Percentiles rank a stretch among this genome's conserved stretches.
Evolutionary conservation across 2,329 filamentous ascomycete genomes (phyloP).

Genomic region (Aspergillus sp.): DNA sequence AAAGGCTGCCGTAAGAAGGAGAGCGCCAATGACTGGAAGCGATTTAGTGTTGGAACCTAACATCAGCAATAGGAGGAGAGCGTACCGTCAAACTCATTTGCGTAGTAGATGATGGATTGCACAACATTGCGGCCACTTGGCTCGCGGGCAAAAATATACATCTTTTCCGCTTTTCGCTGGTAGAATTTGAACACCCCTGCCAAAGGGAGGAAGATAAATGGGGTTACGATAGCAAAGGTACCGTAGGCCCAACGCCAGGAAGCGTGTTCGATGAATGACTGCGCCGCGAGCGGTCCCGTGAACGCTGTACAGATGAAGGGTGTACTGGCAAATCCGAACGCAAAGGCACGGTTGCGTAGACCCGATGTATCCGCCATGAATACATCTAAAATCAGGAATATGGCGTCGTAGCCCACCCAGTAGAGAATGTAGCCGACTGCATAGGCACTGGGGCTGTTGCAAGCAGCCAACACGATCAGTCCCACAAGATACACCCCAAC

Average conservation of each 20-base stretch:
- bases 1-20: conserved; percentile 5
- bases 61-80: not conserved
- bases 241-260: conserved; percentile 66
- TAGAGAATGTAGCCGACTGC: conserved; percentile 65
- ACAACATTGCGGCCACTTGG: conserved; percentile 46
- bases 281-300: conserved; percentile 53
- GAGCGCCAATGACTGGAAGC: conserved; percentile 20
- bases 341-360: conserved; percentile 60
- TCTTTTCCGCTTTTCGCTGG: conserved; percentile 56
- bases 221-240: conserved; percentile 60
- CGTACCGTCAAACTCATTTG: conserved; percentile 61
- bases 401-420: conserved; percentile 56
- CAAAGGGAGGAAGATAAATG: conserved; percentile 56
- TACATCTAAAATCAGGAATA: conserved; percentile 57
- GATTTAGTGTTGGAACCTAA: not conserved
- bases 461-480: conserved; percentile 62
- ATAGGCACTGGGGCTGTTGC: conserved; percentile 60
- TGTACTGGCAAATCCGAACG: conserved; percentile 58
- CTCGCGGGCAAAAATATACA: conserved; percentile 50
- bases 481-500: conserved; percentile 48
- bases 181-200: conserved; percentile 56
- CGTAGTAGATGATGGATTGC: conserved; percentile 54
- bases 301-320: conserved; percentile 64
- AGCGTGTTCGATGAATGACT: conserved; percentile 48
- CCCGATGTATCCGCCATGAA: conserved; percentile 64